Evolutionary conservation across 495 filamentous ascomycete species (phyloP).

Genomic region (Penicillium atrosanguineum): DNA sequence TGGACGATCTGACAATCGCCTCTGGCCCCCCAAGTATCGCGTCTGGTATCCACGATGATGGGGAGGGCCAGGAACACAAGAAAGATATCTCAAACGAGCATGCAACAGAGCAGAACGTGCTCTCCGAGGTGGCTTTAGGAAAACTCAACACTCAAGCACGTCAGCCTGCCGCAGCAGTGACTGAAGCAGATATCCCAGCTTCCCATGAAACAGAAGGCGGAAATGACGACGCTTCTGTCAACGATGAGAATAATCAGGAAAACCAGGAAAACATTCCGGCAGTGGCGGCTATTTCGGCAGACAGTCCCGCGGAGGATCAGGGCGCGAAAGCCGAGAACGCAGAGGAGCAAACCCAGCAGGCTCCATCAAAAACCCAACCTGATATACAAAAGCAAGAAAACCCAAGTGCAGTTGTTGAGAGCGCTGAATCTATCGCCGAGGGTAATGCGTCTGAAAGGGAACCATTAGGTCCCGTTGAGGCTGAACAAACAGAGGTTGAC

Average conservation of each 20-base stretch:
- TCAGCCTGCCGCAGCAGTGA: background rate
- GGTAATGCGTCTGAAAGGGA: background rate
- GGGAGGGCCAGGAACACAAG: background rate
- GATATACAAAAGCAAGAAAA: background rate
- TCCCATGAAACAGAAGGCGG: background rate
- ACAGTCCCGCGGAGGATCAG: background rate
- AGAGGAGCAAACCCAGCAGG: background rate
- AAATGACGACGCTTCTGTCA: background rate
- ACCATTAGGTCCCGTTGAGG: background rate
- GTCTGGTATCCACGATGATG: background rate
- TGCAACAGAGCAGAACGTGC: background rate
- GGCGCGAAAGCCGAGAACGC: background rate
- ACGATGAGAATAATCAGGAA: background rate
- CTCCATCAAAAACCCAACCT: background rate
- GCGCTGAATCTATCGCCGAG: background rate
- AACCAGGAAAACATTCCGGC: background rate
- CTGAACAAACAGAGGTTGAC: background rate
- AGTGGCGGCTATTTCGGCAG: background rate
- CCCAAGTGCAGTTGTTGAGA: background rate
- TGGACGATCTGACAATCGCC: conserved; percentile 23
- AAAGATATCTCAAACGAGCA: background rate
- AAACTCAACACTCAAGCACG: conserved; percentile 1
- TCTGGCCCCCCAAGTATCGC: conserved; percentile 23
- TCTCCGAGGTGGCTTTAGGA: conserved; percentile 1
- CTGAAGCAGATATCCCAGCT: background rate